Base-by-base conservation (phyloP, 768 basidiomycete genomes). In the Lactifluus echinatus region DNA sequence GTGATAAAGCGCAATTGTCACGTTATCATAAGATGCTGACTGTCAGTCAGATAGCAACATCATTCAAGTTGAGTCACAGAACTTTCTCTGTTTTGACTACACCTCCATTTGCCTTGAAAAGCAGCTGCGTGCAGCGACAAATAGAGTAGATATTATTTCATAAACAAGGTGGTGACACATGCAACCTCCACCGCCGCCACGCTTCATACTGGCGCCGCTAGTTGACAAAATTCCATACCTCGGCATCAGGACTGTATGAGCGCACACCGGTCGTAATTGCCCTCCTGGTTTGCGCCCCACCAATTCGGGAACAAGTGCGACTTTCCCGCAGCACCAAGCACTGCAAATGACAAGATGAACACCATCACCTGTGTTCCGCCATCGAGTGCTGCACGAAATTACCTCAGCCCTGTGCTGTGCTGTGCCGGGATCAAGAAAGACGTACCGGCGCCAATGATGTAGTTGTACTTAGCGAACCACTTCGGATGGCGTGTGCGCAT, bases 241-340 rank as follows among this genome's bases (percentile, higher is more conserved):
- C 3, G 5, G 23, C 33, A 14, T 36, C 4, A 33, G 5, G 42
- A 23, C 23, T 12, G 21, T 26, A 33, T 45, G n/a, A 49, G n/a
- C n/a, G 53, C 53, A 31, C 61, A 62, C 11, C 65, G 57, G 46
- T 67, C 66, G 50, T 68, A 72, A 64, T 74, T 70, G 62, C 78
- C 79, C 29, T 66, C 66, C 59, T 81, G 79, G 63, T 82, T 79
- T 12, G 79, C 79, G 5, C 78, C 50, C 80, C 79, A 81, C 81
- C 78, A 80, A 60, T 69, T 65, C 10, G 80, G 78, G 72, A 81
- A 82, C 26, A 75, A 64, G 60, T 80, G 76, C 0, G 77, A 65
- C 15, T 67, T 65, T 2, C 80, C 79, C 17, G 73, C 72, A 3
- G 76, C 80, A n/a, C 81, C 81, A 55, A 77, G 75, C 3, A 62